Evolutionary conservation across 257 asterid genomes (phyloP).

Genomic region (Dorcoceras hygrometricum): DNA sequence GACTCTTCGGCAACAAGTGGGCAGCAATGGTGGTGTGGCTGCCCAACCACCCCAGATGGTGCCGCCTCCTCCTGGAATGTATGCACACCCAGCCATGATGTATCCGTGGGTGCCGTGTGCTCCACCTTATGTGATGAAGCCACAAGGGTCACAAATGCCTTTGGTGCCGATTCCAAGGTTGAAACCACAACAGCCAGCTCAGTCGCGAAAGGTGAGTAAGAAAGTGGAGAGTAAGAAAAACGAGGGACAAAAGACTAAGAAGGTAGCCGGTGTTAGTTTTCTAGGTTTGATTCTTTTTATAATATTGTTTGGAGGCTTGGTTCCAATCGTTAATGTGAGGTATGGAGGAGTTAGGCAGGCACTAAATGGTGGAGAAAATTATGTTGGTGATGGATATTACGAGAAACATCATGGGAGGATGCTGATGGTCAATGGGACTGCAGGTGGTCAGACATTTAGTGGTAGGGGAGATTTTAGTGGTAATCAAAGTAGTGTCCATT

Average conservation of each 20-base stretch:
- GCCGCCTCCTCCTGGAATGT: constrained; percentile 71
- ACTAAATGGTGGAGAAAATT: constrained; percentile 42
- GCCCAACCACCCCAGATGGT: constrained; percentile 47
- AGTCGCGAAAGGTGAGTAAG: constrained; percentile 54
- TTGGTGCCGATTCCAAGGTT: constrained; percentile 91
- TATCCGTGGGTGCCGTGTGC: constrained; percentile 93
- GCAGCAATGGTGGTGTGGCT: constrained; percentile 40
- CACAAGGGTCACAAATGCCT: constrained; percentile 96
- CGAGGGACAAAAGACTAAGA: constrained; percentile 71
- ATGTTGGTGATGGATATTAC: constrained; percentile 37
- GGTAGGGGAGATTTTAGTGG: constrained; percentile 38
- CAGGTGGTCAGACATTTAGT: constrained; percentile 34
- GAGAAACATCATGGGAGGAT: constrained; percentile 64
- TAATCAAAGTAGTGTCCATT: constrained; percentile 28
- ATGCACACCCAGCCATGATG: constrained; percentile 70
- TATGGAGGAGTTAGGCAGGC: constrained; percentile 66
- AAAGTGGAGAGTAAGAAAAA: constrained; percentile 63
- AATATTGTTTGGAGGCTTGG: constrained; percentile 80
- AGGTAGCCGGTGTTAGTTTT: constrained; percentile 89
- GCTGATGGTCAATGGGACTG: constrained; percentile 58
- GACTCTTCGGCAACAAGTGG: constrained; percentile 68
- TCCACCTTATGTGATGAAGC: constrained; percentile 79
- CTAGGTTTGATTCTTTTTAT: constrained; percentile 76
- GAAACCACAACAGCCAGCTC: constrained; percentile 58
- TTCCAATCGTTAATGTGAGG: constrained; percentile 72